These are phyloP conservation scores for Dovyalis caffra DNA, from an alignment of 345 rosid species.

Conservation along the genomic window DNA sequence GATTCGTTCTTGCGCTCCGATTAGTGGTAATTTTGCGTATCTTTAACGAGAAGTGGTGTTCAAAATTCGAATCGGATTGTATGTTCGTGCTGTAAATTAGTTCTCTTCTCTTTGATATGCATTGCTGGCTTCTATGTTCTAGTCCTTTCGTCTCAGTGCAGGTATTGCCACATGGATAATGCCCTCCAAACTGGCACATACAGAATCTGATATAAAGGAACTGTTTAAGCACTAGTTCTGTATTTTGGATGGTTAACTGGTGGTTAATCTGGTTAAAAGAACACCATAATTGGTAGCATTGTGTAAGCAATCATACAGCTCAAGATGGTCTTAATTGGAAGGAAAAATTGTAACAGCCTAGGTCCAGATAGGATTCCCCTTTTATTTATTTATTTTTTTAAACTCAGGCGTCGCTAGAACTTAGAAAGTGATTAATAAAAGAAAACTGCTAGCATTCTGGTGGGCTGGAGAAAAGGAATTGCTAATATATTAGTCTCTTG, in stretches of 20 bases:
- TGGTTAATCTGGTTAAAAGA: neutral
- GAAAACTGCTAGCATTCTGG: too few species aligned
- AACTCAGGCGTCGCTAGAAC: too few species aligned
- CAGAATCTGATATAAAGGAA: too few species aligned
- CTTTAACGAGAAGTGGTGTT: neutral
- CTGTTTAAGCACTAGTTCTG: too few species aligned
- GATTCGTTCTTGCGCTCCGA: conserved; percentile 85
- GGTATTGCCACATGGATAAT: too few species aligned
- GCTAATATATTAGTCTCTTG: too few species aligned
- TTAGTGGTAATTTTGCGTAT: conserved; percentile 48
- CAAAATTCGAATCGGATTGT: too few species aligned
- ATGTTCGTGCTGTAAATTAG: neutral
- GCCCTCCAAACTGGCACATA: neutral
- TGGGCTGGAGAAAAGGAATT: too few species aligned
- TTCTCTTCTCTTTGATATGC: neutral
- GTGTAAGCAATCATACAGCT: neutral
- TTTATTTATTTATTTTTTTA: neutral
- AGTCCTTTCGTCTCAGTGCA: neutral
- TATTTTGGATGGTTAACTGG: too few species aligned
- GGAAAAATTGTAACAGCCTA: neutral
- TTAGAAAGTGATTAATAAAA: too few species aligned
- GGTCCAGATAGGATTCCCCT: too few species aligned
- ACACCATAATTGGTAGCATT: neutral
- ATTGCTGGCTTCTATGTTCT: neutral
- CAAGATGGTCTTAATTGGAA: neutral